Evolutionary conservation across 169 alveolate species (phyloP), one percentile per base, ranked within the genome.

Genomic region (Amoebophrya sp.): DNA sequence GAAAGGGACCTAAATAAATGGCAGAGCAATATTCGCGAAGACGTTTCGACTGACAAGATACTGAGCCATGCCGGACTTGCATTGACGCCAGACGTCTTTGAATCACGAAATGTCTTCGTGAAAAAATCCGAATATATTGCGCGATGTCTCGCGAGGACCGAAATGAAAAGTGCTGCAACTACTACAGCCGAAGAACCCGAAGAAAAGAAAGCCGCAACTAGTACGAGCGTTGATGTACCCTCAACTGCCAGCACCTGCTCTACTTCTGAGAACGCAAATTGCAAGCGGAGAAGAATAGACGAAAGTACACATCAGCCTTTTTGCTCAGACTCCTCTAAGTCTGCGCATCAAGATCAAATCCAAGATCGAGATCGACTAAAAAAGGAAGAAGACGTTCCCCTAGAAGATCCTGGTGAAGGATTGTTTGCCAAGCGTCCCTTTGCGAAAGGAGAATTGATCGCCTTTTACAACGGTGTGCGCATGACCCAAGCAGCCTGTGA

Each of bases 391-490:
- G 18, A 47, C 65, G 18, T 12, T 47, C 65, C 36, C 23, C 76
- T 53, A 10, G n/a, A 14, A 10, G 83, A 65, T 36, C 83, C 12
- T 65, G 36, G 83, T 36, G 83, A 65, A 36, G 83, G 83, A 10
- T 36, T 65, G 2, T 65, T 65, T 36, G 83, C 83, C 2, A 65
- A 65, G 83, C 2, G 26, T 29, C 36, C 33, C 33, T 65, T 65
- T 18, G 33, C 10, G 38, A 65, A 65, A 36, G 83, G 83, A 6
- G 83, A 65, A 36, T 36, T 65, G 83, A 18, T 65, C 83, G 12
- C 83, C n/a, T 65, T 65, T 18, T 65, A 65, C 83, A 65, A 65
- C n/a, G 83, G 83, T 29, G 83, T 65, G 83, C 83, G 83, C 39
- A 65, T 65, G 33, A 6, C 83, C 39, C 83, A 65, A 36, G 83